Evolutionary conservation across 2,329 filamentous ascomycete genomes (phyloP).

Genomic region (Stenocarpella maydis): DNA sequence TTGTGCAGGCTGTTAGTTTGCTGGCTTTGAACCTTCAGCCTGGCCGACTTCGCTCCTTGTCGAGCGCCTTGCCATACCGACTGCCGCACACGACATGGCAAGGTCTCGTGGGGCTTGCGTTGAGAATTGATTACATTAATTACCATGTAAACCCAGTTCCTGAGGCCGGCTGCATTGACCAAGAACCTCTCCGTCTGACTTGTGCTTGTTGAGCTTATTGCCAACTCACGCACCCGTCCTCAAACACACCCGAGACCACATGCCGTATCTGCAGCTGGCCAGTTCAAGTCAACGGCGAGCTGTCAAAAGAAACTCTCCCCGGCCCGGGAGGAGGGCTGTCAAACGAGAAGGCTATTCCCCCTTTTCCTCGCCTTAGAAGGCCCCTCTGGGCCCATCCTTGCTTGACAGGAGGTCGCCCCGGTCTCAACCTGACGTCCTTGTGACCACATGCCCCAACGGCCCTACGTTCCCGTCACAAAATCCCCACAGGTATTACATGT

Average conservation of each 20-base stretch:
- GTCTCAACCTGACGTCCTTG: conserved; percentile 27
- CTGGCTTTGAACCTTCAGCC: conserved; percentile 4
- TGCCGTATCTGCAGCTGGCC: neutral
- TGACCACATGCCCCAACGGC: conserved; percentile 18
- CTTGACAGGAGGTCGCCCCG: neutral
- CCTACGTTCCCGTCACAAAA: neutral
- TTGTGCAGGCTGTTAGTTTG: neutral
- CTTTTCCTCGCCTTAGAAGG: neutral
- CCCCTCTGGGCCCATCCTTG: neutral
- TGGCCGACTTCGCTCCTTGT: neutral
- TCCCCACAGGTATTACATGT: neutral
- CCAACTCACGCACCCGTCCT: neutral
- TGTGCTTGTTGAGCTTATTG: conserved; percentile 3
- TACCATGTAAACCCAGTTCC: neutral
- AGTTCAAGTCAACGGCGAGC: conserved; percentile 7
- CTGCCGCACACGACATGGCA: conserved; percentile 7
- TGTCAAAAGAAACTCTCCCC: neutral
- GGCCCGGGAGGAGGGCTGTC: conserved; percentile 3
- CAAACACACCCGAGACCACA: neutral
- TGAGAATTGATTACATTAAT: no score
- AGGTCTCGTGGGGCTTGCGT: neutral
- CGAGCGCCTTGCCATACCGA: conserved; percentile 23
- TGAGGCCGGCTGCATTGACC: conserved; percentile 11
- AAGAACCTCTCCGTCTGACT: conserved; percentile 8
- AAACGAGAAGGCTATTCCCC: neutral